Base-by-base conservation (phyloP, 768 basidiomycete genomes). In the Hygrophoropsis aurantiaca region DNA sequence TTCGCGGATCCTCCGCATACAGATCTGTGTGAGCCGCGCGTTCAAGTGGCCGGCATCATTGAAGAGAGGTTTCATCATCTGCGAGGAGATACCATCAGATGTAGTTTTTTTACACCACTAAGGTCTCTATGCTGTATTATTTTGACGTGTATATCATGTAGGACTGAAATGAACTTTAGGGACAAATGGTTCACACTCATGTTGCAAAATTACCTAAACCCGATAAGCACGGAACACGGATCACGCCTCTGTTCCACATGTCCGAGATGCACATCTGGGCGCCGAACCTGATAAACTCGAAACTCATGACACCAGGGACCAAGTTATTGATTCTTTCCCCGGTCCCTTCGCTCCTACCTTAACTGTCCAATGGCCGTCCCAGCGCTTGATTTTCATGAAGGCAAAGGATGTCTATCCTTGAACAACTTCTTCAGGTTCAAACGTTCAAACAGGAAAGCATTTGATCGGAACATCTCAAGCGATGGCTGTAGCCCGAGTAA, bases 201-300 rank as follows among this genome's bases (percentile, higher is more conserved):
- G 36, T 16, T 38, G 47, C 33, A 35, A 33, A 51, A 27, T 34
- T 48, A 49, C 47, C n/a, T 66, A 59, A 56, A 15, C 9, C 64
- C 64, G 64, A 48, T 52, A 25, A 15, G 42, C 42, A 44, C 64
- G 64, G 64, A 54, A 35, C 45, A 52, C 54, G 58, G 65, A 62
- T 65, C 65, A 53, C 59, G 53, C 52, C 30, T 46, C 42, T 40
- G 26, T 43, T 48, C 49, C 46, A 47, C 30, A n/a, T n/a, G 43
- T 47, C 55, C 51, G 52, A 54, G 50, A 54, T 41, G 46, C 40
- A 47, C 26, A 20, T 49, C 15, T 38, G 53, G 43, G 50, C 58
- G 49, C 53, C 51, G 30, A 49, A 43, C 50, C 40, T 65, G 62
- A 66, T 66, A 66, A 66, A 68, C 61, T 34, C 53, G 40, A 45